Evolutionary conservation across 1,284 basidiomycete species (phyloP), one percentile per base, ranked within the genome.

Genomic region (Irpex lacteus): DNA sequence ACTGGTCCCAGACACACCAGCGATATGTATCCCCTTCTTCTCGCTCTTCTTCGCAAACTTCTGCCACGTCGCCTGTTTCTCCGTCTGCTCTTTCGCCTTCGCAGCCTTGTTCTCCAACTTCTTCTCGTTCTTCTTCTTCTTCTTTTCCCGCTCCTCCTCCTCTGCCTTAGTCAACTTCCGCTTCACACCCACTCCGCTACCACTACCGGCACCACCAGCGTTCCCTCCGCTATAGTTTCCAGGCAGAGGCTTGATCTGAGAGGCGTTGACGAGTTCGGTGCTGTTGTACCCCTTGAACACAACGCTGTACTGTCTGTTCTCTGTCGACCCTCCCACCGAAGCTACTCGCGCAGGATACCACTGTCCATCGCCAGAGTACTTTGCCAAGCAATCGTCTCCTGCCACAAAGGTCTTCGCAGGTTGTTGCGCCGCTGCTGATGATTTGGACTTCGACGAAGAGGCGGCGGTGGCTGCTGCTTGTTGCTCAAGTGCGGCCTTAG

Each of bases 91-190:
- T 74, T 95, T 93, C 7, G 95, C 90, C 78, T 97, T 97, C 18
- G 88, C 87, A 53, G 94, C 92, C 72, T 89, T 89, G 5, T 81
- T 85, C 80, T 96, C 94, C 64, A 95, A 74, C 80, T 98, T 98
- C 82, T 97, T 98, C 80, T 98, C 96, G 73, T 95, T 98, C 81
- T 94, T 95, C 81, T 92, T 94, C 83, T 96, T 96, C 85, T 96
- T 97, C 78, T 82, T 84, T 72, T 95, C 95, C 76, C 89, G 88
- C 80, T 96, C 95, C 71, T 96, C 94, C 70, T 92, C 94, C 80
- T 95, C 92, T 73, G 81, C 87, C 70, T 90, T 87, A 73, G 82
- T 87, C 72, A 90, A 79, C 81, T 95, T 94, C 67, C 92, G 90
- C 80, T 94, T 94, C 68, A 79, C 82, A 18, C 82, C 76, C 60